Evolutionary conservation across 495 filamentous ascomycete species (phyloP).

Genomic region (Bryoglossum gracile): DNA sequence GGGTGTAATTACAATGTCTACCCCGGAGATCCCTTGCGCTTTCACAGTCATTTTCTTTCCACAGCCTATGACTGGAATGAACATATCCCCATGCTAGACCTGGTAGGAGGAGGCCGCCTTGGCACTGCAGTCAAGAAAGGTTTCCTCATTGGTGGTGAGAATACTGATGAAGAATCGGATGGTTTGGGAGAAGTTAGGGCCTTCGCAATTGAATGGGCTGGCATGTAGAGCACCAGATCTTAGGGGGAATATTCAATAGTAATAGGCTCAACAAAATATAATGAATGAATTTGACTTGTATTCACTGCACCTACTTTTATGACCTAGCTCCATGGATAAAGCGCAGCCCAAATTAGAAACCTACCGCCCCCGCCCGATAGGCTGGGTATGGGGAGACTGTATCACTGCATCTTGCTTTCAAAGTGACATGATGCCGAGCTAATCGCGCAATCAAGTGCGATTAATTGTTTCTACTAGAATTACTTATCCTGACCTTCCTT

Average conservation of each 20-base stretch:
- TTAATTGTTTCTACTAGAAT: too few relatives aligned
- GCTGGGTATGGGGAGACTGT: too few relatives aligned
- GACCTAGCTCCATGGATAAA: too few relatives aligned
- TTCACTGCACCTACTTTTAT: too few relatives aligned
- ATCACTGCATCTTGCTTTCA: too few relatives aligned
- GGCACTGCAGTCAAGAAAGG: constrained; percentile 96
- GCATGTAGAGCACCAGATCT: constrained; percentile 62
- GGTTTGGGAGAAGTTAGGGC: constrained; percentile 42
- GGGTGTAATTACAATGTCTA: constrained; percentile 92
- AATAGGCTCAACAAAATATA: neutral
- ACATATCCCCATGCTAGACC: constrained; percentile 70
- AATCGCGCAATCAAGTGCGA: too few relatives aligned
- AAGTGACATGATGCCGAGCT: too few relatives aligned
- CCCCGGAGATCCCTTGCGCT: constrained; percentile 88
- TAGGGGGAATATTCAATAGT: neutral
- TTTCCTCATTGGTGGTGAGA: constrained; percentile 71
- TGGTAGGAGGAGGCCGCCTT: constrained; percentile 78
- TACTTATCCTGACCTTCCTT: too few relatives aligned
- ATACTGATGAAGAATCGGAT: constrained; percentile 25
- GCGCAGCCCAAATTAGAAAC: too few relatives aligned
- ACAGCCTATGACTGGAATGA: constrained; percentile 77
- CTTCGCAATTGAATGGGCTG: constrained; percentile 79
- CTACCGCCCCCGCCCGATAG: too few relatives aligned
- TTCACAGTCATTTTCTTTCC: constrained; percentile 87
- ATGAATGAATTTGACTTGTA: too few relatives aligned